phyloP scores from a whole-genome alignment of 805 yeast genomes.

The Torulaspora gathmanii region DNA sequence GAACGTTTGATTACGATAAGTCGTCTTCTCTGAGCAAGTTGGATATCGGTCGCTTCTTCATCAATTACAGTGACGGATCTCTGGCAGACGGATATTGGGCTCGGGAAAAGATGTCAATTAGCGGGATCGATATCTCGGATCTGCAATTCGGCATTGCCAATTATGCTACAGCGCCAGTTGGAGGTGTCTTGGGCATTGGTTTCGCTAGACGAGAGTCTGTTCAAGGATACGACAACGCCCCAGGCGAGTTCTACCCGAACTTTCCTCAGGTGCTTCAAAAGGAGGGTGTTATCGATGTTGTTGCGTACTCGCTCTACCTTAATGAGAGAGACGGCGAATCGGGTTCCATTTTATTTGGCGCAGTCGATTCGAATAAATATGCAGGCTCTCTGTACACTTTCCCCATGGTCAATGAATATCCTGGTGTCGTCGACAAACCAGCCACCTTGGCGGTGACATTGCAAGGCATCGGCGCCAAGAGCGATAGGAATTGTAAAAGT shows the following conservation, averaged over 20 bases:
- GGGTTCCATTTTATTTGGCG: conserved; percentile 61
- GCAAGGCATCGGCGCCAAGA: conserved; percentile 36
- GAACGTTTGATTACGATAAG: conserved; percentile 15
- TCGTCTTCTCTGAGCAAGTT: conserved; percentile 17
- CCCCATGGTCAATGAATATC: conserved; percentile 45
- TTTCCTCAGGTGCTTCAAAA: conserved; percentile 54
- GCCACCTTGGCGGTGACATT: conserved; percentile 49
- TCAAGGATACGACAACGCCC: conserved; percentile 23
- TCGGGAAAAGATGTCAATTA: conserved; percentile 50
- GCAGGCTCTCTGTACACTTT: conserved; percentile 45
- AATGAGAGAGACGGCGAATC: conserved; percentile 36
- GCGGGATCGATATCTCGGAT: conserved; percentile 42
- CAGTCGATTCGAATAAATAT: conserved; percentile 52
- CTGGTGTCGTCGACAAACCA: conserved; percentile 21
- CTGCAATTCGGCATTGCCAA: conserved; percentile 67
- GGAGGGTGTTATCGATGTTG: conserved; percentile 47
- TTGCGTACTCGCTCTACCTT: conserved; percentile 56
- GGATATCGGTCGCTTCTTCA: conserved; percentile 32
- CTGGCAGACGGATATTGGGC: conserved; percentile 58
- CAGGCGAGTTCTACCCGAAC: conserved; percentile 45
- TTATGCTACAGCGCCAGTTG: conserved; percentile 46
- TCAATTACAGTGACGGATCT: conserved; percentile 46
- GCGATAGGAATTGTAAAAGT: conserved; percentile 16
- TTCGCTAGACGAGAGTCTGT: conserved; percentile 55
- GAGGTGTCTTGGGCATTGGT: conserved; percentile 68